Percentiles rank a stretch among this genome's conserved stretches.
Evolutionary conservation across 176 grass and related monocot species (phyloP).

Genomic region (Chrysopogon serrulatus): DNA sequence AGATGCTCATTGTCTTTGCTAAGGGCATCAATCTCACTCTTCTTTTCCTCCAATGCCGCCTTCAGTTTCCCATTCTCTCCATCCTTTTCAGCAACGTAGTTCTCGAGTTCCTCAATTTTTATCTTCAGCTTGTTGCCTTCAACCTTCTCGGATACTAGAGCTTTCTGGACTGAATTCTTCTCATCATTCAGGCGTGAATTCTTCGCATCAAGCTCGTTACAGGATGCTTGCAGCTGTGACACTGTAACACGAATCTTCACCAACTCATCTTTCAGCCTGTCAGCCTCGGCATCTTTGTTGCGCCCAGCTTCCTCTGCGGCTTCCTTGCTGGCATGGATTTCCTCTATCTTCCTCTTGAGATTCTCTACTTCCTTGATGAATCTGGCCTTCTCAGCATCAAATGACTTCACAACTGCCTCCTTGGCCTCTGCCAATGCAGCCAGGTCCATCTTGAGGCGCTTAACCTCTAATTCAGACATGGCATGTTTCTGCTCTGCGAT

Average conservation of each 20-base stretch:
- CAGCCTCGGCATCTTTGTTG: slow-evolving; percentile 9
- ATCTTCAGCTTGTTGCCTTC: not conserved
- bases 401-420: not conserved
- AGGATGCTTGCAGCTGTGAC: slow-evolving; percentile 22
- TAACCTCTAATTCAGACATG: not conserved
- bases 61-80: slow-evolving; percentile 17
- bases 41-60: not conserved
- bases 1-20: slow-evolving; percentile 11
- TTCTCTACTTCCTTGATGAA: not conserved
- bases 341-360: not conserved
- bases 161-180: slow-evolving; percentile 7
- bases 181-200: slow-evolving; percentile 19
- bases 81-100: not conserved
- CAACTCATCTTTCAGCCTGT: slow-evolving; percentile 6
- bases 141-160: slow-evolving; percentile 4
- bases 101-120: slow-evolving; percentile 31
- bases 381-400: not conserved
- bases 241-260: not conserved
- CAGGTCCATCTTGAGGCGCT: slow-evolving; percentile 10
- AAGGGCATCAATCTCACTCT: slow-evolving; percentile 12
- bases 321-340: slow-evolving; percentile 19
- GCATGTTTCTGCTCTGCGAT: not conserved
- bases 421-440: slow-evolving; percentile 12
- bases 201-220: not conserved
- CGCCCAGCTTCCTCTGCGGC: not conserved